Evolutionary conservation across 2,329 filamentous ascomycete species (phyloP).

Genomic region (Uncinocarpus reesii): DNA sequence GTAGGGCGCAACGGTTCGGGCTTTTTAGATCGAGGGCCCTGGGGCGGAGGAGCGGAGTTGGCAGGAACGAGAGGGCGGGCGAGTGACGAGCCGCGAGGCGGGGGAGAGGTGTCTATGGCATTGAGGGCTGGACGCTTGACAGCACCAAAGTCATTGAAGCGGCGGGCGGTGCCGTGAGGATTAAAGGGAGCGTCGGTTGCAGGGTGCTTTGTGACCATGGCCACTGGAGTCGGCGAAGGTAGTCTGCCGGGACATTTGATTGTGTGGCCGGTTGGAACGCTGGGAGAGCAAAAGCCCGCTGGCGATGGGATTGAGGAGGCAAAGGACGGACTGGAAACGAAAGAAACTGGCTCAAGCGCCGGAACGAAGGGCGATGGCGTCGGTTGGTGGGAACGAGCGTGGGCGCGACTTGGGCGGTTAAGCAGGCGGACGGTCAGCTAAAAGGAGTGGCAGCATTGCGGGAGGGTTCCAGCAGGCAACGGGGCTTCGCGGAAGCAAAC

Average conservation of each 20-base stretch:
- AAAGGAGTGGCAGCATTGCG: constrained; percentile 14
- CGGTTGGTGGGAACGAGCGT: background rate
- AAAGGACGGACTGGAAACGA: background rate
- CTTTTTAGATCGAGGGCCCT: background rate
- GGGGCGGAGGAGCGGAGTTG: background rate
- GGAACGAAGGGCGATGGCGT: background rate
- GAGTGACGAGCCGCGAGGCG: constrained; percentile 6
- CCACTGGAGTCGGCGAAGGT: background rate
- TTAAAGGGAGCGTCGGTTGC: constrained; percentile 1
- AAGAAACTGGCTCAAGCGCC: background rate
- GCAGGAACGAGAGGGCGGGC: background rate
- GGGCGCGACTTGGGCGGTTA: background rate
- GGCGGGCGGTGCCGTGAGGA: background rate
- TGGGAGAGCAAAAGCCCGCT: background rate
- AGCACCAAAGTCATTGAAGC: background rate
- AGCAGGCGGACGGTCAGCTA: background rate
- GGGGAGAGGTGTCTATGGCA: constrained; percentile 5
- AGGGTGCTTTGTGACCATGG: constrained; percentile 10
- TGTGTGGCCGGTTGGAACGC: background rate
- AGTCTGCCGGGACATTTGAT: constrained; percentile 10
- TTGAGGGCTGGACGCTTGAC: constrained; percentile 6
- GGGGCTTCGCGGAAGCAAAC: constrained; percentile 23
- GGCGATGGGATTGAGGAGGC: background rate
- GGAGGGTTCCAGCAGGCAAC: constrained; percentile 11
- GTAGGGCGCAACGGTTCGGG: constrained; percentile 3